phyloP scores from a whole-genome alignment of 352 stramenopile genomes.

The Aphanomyces invadans region DNA sequence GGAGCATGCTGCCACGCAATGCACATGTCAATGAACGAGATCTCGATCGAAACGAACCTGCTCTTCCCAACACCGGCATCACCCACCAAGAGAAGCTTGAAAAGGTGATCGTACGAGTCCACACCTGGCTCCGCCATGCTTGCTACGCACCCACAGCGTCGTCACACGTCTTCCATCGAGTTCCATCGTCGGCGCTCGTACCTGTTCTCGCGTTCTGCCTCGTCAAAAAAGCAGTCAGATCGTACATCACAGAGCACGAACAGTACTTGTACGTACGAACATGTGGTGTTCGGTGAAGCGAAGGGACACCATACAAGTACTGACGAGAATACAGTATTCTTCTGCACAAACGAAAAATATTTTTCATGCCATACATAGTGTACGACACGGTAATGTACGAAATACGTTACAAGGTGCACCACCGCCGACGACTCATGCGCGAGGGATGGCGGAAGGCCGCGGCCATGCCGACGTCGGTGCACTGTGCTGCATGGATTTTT shows the following conservation, averaged over 20 bases:
- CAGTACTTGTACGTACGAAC: not conserved
- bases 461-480: not conserved
- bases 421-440: not conserved
- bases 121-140: constrained; percentile 14
- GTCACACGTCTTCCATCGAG: not conserved
- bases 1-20: constrained; percentile 87
- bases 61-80: constrained; percentile 97
- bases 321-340: no score
- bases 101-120: constrained; percentile 92
- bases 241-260: not conserved
- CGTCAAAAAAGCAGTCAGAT: not conserved
- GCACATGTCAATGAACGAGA: not conserved
- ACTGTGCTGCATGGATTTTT: not conserved
- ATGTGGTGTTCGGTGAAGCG: not conserved
- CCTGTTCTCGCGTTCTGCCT: not conserved
- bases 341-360: not conserved
- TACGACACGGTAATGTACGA: not conserved
- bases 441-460: not conserved
- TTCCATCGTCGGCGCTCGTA: no score
- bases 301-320: no score
- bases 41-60: constrained; percentile 45
- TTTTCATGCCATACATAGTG: not conserved
- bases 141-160: not conserved
- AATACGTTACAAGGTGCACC: not conserved
- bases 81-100: constrained; percentile 98